phyloP scores from a whole-genome alignment of 2,329 filamentous ascomycete genomes.

The Tricladium varicosporioides region DNA sequence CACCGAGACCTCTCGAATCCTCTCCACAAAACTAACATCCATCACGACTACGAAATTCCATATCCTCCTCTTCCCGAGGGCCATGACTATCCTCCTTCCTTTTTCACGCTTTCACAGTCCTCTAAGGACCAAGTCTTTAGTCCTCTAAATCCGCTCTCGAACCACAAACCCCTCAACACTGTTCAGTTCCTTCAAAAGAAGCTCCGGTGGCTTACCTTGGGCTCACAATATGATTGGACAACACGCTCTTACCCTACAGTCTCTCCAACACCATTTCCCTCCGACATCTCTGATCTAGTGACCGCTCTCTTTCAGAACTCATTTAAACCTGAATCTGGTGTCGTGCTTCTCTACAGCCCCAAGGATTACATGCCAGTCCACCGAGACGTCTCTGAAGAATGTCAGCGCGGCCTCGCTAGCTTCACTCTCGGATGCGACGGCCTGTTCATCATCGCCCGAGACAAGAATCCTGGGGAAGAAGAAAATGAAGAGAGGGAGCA shows the following conservation, averaged over 20 bases:
- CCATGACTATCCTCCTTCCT: constrained; percentile 39
- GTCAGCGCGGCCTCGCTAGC: constrained; percentile 74
- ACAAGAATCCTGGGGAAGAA: constrained; percentile 23
- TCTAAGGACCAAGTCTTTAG: constrained; percentile 59
- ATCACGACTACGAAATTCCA: constrained; percentile 71
- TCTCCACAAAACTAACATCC: constrained; percentile 80
- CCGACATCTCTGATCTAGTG: constrained; percentile 68
- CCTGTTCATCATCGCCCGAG: constrained; percentile 76
- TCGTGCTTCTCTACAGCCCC: constrained; percentile 87
- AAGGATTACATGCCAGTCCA: constrained; percentile 92
- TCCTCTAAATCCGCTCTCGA: constrained; percentile 54
- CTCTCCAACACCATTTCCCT: constrained; percentile 68
- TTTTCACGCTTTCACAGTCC: constrained; percentile 52
- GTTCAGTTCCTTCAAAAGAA: constrained; percentile 74
- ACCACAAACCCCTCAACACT: constrained; percentile 73
- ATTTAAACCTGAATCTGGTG: constrained; percentile 81
- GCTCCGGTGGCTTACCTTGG: constrained; percentile 89
- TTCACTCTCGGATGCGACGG: constrained; percentile 88
- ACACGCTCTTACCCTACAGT: constrained; percentile 72
- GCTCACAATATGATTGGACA: constrained; percentile 95
- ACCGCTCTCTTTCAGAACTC: constrained; percentile 65
- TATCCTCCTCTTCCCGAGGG: constrained; percentile 43
- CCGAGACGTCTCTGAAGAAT: constrained; percentile 86
- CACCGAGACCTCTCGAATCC: constrained; percentile 75
- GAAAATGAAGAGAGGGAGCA: constrained; percentile 29